phyloP scores from a whole-genome alignment of 805 yeast genomes.

The Starmerella khaoyaiensis region DNA sequence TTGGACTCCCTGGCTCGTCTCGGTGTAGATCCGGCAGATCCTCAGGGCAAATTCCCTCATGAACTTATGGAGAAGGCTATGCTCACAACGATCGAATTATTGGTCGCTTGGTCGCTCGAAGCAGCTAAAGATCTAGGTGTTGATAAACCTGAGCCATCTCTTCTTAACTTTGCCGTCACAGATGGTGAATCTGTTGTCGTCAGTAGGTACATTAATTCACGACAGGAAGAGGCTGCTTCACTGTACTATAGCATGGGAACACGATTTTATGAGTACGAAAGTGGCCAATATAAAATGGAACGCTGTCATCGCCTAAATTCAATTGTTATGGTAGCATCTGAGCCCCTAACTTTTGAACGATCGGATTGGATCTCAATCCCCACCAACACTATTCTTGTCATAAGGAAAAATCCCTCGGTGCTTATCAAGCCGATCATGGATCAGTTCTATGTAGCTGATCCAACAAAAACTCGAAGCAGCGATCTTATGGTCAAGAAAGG shows the following conservation, averaged over 20 bases:
- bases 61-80: conserved; percentile 53
- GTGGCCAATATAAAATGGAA: conserved; percentile 90
- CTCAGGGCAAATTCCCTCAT: conserved; percentile 38
- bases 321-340: conserved; percentile 93
- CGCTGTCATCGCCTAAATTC: conserved; percentile 84
- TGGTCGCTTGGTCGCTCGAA: conserved; percentile 69
- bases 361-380: conserved; percentile 98
- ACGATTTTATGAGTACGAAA: conserved; percentile 74
- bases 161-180: conserved; percentile 87
- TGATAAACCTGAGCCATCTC: conserved; percentile 51
- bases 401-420: conserved; percentile 75
- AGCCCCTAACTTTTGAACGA: conserved; percentile 90
- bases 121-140: conserved; percentile 31
- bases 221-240: conserved; percentile 91
- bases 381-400: conserved; percentile 62
- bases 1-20: conserved; percentile 60
- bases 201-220: conserved; percentile 76
- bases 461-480: conserved; percentile 54
- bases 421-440: conserved; percentile 80
- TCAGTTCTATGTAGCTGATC: conserved; percentile 70
- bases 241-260: conserved; percentile 91
- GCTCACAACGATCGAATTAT: conserved; percentile 54
- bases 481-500: conserved; percentile 84
- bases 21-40: conserved; percentile 59
- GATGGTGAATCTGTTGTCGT: conserved; percentile 83